phyloP scores from a whole-genome alignment of 345 rosid species.

The Arabidopsis thaliana region DNA sequence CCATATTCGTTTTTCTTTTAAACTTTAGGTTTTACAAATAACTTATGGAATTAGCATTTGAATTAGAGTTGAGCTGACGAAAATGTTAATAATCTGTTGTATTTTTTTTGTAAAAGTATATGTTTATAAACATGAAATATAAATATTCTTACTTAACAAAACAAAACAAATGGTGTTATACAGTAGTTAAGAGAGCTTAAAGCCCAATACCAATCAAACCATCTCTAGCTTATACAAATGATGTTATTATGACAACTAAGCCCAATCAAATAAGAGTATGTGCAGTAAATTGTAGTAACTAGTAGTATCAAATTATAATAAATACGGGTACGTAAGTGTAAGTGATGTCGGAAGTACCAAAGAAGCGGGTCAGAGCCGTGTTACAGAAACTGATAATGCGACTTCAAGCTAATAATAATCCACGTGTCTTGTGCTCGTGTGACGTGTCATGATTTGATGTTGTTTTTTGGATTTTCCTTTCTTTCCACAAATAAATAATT shows the following conservation, averaged over 20 bases:
- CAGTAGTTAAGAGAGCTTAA: background rate
- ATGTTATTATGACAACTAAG: background rate
- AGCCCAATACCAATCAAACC: background rate
- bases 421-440: slow-evolving; percentile 17
- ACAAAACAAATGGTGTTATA: too few species aligned
- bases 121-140: too few species aligned
- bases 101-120: background rate
- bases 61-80: background rate
- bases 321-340: background rate
- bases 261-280: background rate
- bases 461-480: background rate
- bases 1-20: background rate
- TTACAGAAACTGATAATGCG: slow-evolving; percentile 16
- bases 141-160: too few species aligned
- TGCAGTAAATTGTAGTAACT: too few species aligned
- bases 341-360: slow-evolving; percentile 28
- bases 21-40: background rate
- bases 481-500: slow-evolving; percentile 11
- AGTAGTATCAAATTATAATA: background rate
- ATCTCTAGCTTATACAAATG: background rate
- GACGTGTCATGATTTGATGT: slow-evolving; percentile 20
- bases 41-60: background rate
- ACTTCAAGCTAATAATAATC: background rate
- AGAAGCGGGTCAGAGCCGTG: slow-evolving; percentile 33
- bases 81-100: background rate